A percentile compares a stretch with the other conserved stretches of the same genome.
phyloP scores from a whole-genome alignment of 257 asterid genomes.

The Ballota nigra region DNA sequence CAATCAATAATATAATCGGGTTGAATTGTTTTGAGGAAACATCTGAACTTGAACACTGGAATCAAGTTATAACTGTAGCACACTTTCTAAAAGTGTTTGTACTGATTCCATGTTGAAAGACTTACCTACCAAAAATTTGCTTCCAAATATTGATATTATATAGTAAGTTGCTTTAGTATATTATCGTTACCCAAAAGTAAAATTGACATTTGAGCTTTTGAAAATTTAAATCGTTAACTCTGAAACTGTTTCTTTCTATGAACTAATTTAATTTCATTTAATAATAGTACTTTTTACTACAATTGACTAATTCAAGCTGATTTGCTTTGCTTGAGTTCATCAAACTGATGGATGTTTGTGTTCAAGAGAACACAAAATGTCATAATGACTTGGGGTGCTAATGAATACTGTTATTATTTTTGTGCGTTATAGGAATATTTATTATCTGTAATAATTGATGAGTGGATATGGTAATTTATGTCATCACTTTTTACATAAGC shows the following conservation, averaged over 20 bases:
- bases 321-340: neutral
- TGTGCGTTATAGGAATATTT: neutral
- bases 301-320: neutral
- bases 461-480: neutral
- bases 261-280: neutral
- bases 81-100: too few relatives aligned
- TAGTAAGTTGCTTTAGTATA: too few relatives aligned
- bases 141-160: neutral
- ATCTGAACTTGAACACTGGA: constrained; percentile 1
- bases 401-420: neutral
- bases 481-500: neutral
- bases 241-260: neutral
- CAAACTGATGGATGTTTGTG: neutral
- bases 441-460: neutral
- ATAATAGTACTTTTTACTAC: neutral
- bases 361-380: neutral
- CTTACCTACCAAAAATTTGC: too few relatives aligned
- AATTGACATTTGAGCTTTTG: neutral
- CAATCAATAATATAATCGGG: neutral
- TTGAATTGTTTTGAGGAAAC: constrained; percentile 8
- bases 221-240: neutral
- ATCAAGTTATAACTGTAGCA: neutral
- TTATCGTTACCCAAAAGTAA: neutral
- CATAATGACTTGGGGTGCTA: neutral
- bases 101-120: too few relatives aligned